Percentiles rank a stretch among this genome's conserved stretches.
phyloP scores from a whole-genome alignment of 352 stramenopile species.

The Thalassiosira livingstoniorum region DNA sequence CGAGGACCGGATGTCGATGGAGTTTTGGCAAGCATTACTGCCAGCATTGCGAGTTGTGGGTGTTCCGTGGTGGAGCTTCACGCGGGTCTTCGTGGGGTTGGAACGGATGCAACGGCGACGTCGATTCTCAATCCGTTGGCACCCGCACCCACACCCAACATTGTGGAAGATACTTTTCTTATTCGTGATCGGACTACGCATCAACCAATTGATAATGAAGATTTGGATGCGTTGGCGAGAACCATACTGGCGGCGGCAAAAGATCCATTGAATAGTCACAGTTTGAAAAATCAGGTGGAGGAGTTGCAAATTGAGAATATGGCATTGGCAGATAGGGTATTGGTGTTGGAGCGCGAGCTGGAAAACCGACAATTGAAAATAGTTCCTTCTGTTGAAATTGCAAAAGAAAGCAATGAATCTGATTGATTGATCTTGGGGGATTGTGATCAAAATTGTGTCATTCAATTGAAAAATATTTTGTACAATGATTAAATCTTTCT shows the following conservation, averaged over 20 bases:
- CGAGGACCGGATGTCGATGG: conserved; percentile 74
- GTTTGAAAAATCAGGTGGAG: conserved; percentile 59
- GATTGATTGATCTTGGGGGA: no score
- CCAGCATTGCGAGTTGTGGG: conserved; percentile 51
- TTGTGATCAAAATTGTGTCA: no score
- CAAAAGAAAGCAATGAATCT: no score
- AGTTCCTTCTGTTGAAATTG: conserved; percentile 31
- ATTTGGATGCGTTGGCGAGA: conserved; percentile 63
- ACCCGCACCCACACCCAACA: neutral
- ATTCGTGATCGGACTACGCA: conserved; percentile 58
- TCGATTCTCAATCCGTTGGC: conserved; percentile 2
- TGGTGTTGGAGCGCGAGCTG: conserved; percentile 63
- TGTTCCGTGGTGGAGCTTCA: conserved; percentile 69
- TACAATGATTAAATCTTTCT: no score
- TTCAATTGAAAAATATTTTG: no score
- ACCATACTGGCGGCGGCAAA: conserved; percentile 65
- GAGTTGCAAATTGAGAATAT: conserved; percentile 62
- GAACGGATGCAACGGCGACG: neutral
- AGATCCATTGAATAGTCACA: conserved; percentile 65
- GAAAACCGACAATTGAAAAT: conserved; percentile 60
- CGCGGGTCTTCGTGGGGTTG: conserved; percentile 21
- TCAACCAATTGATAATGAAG: conserved; percentile 66
- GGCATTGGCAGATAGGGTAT: conserved; percentile 59
- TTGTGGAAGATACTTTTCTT: conserved; percentile 70
- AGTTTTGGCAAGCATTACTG: conserved; percentile 71